Evolutionary conservation across 139 green algal genomes (phyloP), one percentile per base, ranked within the genome.

Genomic region (Limnomonas spitsbergensis): DNA sequence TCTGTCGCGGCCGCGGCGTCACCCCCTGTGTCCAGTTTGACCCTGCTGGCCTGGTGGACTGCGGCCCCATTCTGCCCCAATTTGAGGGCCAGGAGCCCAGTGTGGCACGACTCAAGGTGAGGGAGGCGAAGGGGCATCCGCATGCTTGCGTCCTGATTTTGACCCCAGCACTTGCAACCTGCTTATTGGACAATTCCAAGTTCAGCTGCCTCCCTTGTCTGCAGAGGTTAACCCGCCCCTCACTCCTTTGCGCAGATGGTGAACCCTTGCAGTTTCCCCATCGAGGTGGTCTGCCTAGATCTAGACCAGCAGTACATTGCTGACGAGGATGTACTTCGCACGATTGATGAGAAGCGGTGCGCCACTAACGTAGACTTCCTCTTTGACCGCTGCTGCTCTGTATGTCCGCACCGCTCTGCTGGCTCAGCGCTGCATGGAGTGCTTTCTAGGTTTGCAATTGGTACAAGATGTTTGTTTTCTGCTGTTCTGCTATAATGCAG

Each of bases 281-380:
- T 88, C 1, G 87, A 95, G 84, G 89, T 95, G 40, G 85, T 91
- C n/a, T 88, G 73, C 2, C 75, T 92, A 75, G 90, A 96, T 80
- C 83, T 92, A 32, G 92, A 96, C 79, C 79, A 76, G 69, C 86
- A 86, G 80, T 93, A 91, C 73, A 27, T 81, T 3, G 78, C 81
- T 53, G 91, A 94, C 47, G 91, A 95, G 72, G 85, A 92, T 40
- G 53, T 81, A 6, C 83, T 96, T 24, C 73, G 47, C 27, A 40
- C 26, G 27, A 38, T 78, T 3, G 47, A 37, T 4, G 73, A 69
- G 26, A 31, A 69, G 31, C 73, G 53, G 2, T 92, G 86, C 71
- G 81, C 78, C 34, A 82, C 85, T 0, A 42, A 54, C 26, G n/a
- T n/a, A n/a, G 81, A 84, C 36, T 31, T n/a, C n/a, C n/a, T n/a